Percentiles rank a stretch among this genome's conserved stretches.
These are phyloP conservation scores for Fusarium sp. DNA, from an alignment of 2,329 filamentous ascomycete genomes.

Conservation along the genomic window DNA sequence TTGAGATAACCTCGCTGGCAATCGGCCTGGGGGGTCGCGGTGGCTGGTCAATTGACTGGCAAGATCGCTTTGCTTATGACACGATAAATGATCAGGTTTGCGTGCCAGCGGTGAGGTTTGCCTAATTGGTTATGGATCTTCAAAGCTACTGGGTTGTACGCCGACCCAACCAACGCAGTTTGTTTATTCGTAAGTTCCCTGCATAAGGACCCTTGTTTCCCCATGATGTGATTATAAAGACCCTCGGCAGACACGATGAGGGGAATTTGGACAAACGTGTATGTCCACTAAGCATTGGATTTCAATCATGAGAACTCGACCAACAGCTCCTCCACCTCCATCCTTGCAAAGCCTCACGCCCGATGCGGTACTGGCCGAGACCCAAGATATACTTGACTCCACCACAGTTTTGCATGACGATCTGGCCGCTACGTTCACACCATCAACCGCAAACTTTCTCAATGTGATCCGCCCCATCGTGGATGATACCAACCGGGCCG, in stretches of 20 bases:
- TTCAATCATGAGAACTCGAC: background rate
- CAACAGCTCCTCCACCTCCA: background rate
- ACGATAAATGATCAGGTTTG: background rate
- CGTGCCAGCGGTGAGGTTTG: background rate
- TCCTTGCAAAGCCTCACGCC: background rate
- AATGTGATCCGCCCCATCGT: background rate
- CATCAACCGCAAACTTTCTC: background rate
- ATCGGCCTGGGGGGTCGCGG: too few species aligned
- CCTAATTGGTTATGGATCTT: background rate
- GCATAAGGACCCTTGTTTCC: background rate
- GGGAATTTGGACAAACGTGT: background rate
- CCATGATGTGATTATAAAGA: constrained; percentile 1
- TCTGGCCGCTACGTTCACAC: background rate
- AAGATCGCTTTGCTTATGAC: too few species aligned
- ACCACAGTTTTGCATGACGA: background rate
- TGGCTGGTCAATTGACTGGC: too few species aligned
- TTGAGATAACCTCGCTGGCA: too few species aligned
- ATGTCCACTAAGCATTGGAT: background rate
- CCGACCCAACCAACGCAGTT: background rate
- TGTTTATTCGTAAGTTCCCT: background rate
- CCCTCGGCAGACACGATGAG: background rate
- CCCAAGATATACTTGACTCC: background rate
- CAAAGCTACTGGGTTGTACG: background rate
- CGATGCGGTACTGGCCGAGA: background rate
- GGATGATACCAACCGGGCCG: background rate